A percentile compares a stretch with the other conserved stretches of the same genome.
Evolutionary conservation across 768 basidiomycete genomes (phyloP).

Genomic region (Harrya chromipes): DNA sequence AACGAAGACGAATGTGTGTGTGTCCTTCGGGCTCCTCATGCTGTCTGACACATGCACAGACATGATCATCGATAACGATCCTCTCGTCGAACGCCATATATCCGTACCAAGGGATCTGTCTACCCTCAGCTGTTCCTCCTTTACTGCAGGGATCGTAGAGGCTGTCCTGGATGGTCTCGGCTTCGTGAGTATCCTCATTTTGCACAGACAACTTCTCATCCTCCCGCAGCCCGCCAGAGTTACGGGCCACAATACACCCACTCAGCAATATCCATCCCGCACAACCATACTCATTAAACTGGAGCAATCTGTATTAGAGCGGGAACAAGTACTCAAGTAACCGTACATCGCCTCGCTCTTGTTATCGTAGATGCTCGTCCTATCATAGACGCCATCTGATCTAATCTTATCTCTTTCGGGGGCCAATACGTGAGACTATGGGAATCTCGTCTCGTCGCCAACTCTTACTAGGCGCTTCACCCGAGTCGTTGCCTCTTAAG

Average conservation of each 20-base stretch:
- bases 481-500: no score
- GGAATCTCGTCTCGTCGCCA: not conserved
- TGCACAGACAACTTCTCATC: slow-evolving; percentile 12
- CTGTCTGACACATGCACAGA: slow-evolving; percentile 44
- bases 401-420: slow-evolving; percentile 15
- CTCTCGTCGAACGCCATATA: slow-evolving; percentile 85
- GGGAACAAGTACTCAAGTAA: slow-evolving; percentile 88
- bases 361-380: slow-evolving; percentile 6
- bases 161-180: slow-evolving; percentile 93
- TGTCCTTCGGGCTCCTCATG: slow-evolving; percentile 3
- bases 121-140: slow-evolving; percentile 93
- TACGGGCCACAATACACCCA: slow-evolving; percentile 92
- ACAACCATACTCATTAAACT: slow-evolving; percentile 98
- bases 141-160: slow-evolving; percentile 96
- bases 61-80: slow-evolving; percentile 98
- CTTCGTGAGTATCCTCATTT: slow-evolving; percentile 61
- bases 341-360: not conserved
- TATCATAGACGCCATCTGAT: slow-evolving; percentile 1
- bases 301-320: slow-evolving; percentile 87
- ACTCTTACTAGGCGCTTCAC: not conserved
- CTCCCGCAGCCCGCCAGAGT: slow-evolving; percentile 83
- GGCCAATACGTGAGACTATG: no score
- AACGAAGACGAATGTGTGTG: slow-evolving; percentile 92
- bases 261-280: slow-evolving; percentile 70
- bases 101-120: slow-evolving; percentile 94